Base-by-base conservation (phyloP, 2,329 filamentous ascomycete species). In the Hypomyces perniciosus region DNA sequence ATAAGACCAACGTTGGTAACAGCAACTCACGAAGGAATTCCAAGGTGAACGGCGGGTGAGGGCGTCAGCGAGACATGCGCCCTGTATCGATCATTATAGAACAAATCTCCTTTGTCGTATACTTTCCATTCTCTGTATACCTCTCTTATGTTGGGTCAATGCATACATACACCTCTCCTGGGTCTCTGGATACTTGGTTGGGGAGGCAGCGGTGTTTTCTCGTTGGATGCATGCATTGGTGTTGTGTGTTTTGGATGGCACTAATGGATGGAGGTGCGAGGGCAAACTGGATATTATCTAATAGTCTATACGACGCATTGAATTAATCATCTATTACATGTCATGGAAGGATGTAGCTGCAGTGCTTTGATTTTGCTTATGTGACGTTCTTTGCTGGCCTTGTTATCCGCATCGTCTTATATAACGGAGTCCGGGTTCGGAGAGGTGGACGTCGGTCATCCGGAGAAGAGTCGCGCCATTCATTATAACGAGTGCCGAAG, bases 31-130 rank as follows among this genome's bases (percentile, higher is more conserved):
- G 60, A 10, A 69, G 65, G 54, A 59, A 61, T 5, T 48, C 48
- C 35, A 67, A 69, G 53, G 50, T 62, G 27, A 73, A 74, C 38
- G 71, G 71, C 26, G 48, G 51, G 44, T 52, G 34, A 47, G 27
- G 10, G 44, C 28, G 12, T 27, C 39, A 26, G 26, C 31, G 34
- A 35, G 12, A 7, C 9, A 48, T n/a, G 7, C 30, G 45, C 27
- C 20, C 6, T 48, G 37, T 13, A 26, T 37, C 39, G 7, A 42
- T 31, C 40, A 33, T 12, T 30, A 39, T 45, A 42, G 20, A 34
- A 26, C 48, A 40, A 9, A 5, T 28, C 4, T 50, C 41, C 33
- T 40, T 4, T 37, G 39, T 20, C 9, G 37, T 41, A 29, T 29
- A 50, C 30, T 28, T 51, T 46, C 45, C 38, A 39, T 44, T 48